Percentiles rank a stretch among this genome's conserved stretches.
Conservation (phyloP, 176 grass and related monocot species). For the Ananas comosus region DNA sequence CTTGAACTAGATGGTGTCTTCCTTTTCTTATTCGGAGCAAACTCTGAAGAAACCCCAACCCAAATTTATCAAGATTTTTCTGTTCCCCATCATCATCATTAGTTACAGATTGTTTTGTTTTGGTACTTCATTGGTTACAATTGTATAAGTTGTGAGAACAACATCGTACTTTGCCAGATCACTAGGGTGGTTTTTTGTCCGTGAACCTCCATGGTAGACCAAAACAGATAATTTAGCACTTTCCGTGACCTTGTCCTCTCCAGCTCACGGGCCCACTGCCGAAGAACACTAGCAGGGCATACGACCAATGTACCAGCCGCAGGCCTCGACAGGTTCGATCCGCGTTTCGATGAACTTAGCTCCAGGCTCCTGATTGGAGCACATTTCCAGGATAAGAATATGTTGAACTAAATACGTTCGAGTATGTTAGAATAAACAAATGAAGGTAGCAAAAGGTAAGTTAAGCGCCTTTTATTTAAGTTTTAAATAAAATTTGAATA, state of each 20-base stretch:
- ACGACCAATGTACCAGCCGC: no score
- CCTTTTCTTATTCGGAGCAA: constrained; percentile 62
- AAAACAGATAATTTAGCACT: constrained; percentile 73
- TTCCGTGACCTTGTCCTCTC: constrained; percentile 53
- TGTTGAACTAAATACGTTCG: no score
- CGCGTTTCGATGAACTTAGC: no score
- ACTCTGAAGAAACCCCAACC: constrained; percentile 35
- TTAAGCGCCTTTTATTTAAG: constrained; percentile 10
- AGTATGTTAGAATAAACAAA: neutral
- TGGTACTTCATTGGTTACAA: constrained; percentile 94
- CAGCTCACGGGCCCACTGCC: constrained; percentile 84
- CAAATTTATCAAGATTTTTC: constrained; percentile 58
- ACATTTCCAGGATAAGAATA: neutral
- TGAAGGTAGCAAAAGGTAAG: neutral
- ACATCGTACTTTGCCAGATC: constrained; percentile 90
- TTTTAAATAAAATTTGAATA: no score
- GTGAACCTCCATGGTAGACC: constrained; percentile 90
- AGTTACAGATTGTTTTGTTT: constrained; percentile 62
- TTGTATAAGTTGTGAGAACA: constrained; percentile 91
- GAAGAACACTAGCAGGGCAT: constrained; percentile 91
- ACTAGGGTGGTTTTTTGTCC: constrained; percentile 74
- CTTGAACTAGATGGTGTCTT: constrained; percentile 27
- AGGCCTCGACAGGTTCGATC: no score
- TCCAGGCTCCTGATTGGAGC: neutral
- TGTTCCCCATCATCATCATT: constrained; percentile 59